Evolutionary conservation across 768 basidiomycete genomes (phyloP).

Genomic region (Hydnomerulius pinastri): DNA sequence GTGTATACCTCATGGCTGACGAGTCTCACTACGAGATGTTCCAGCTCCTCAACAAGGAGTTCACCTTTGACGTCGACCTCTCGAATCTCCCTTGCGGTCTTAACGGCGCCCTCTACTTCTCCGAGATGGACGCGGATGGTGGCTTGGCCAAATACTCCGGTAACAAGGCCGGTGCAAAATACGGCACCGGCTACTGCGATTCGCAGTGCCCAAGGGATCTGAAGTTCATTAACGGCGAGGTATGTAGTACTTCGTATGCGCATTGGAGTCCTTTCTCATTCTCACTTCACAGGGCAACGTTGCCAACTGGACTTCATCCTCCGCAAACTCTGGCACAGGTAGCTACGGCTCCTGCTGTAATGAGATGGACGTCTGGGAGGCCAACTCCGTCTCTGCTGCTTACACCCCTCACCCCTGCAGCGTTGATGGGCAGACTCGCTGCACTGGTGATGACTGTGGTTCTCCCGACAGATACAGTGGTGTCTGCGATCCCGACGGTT

Average conservation of each 20-base stretch:
- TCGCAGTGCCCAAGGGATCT: slow-evolving; percentile 61
- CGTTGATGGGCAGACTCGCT: slow-evolving; percentile 40
- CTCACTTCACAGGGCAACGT: no score
- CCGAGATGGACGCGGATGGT: slow-evolving; percentile 61
- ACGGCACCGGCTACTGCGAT: slow-evolving; percentile 68
- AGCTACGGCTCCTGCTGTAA: slow-evolving; percentile 52
- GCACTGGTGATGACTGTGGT: slow-evolving; percentile 20
- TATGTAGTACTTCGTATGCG: no score
- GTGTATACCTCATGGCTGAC: slow-evolving; percentile 51
- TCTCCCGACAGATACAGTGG: slow-evolving; percentile 20
- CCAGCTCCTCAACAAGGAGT: slow-evolving; percentile 56
- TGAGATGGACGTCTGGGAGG: slow-evolving; percentile 65
- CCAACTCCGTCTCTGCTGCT: slow-evolving; percentile 52
- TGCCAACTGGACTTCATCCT: no score
- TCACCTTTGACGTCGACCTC: slow-evolving; percentile 62
- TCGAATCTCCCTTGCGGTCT: slow-evolving; percentile 59
- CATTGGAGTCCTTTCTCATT: no score
- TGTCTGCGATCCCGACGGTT: slow-evolving; percentile 57
- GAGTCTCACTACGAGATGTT: slow-evolving; percentile 48
- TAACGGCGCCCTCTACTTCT: slow-evolving; percentile 64
- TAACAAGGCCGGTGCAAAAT: slow-evolving; percentile 63
- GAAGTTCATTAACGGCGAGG: slow-evolving; percentile 61
- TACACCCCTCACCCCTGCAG: slow-evolving; percentile 56
- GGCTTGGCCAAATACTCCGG: slow-evolving; percentile 47
- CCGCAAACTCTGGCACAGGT: slow-evolving; percentile 51